These are phyloP conservation scores for Coemansia sp. DNA, from an alignment of 192 early-diverging fungal genomes.

Conservation along the genomic window DNA sequence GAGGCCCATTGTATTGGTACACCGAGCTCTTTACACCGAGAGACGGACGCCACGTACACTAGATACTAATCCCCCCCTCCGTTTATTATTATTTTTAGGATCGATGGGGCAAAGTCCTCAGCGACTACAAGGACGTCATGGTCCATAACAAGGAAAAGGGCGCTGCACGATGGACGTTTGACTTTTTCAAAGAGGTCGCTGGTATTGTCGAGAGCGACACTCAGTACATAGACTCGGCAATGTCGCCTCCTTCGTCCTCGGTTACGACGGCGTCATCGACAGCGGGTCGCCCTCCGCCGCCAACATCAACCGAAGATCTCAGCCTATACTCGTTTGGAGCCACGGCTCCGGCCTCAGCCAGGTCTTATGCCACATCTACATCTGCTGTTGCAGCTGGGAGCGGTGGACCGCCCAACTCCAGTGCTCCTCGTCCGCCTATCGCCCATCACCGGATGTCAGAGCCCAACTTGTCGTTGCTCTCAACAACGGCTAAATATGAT, in stretches of 20 bases:
- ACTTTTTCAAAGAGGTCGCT: constrained; percentile 53
- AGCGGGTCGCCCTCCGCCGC: not conserved
- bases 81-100: constrained; percentile 24
- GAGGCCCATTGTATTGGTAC: not conserved
- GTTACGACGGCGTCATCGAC: not conserved
- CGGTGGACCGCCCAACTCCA: not conserved
- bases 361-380: not conserved
- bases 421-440: constrained; percentile 9
- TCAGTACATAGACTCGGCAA: constrained; percentile 40
- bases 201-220: constrained; percentile 44
- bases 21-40: not conserved
- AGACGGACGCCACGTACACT: not conserved
- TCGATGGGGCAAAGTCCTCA: constrained; percentile 56
- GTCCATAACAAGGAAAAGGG: constrained; percentile 56
- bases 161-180: constrained; percentile 54
- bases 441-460: constrained; percentile 50
- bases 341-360: not conserved
- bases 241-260: constrained; percentile 22
- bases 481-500: not conserved
- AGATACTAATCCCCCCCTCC: not conserved
- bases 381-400: not conserved
- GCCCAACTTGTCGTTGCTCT: constrained; percentile 16
- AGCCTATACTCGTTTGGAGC: constrained; percentile 28
- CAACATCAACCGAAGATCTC: constrained; percentile 18
- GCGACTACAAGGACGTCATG: constrained; percentile 54